phyloP scores from a whole-genome alignment of 176 grass and related monocot species.

The Avena insularis region DNA sequence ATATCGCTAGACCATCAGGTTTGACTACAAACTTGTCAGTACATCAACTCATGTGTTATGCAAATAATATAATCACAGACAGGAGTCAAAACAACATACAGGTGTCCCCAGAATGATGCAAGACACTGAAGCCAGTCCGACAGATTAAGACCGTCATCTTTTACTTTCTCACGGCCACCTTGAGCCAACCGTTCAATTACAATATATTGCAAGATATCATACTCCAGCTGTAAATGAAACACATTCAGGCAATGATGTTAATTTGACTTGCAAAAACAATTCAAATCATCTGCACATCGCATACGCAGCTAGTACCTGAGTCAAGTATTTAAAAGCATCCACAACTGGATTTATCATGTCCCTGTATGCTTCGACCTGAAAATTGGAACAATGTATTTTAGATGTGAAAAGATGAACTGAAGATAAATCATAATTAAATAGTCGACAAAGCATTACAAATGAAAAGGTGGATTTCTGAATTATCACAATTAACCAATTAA shows the following conservation, averaged over 20 bases:
- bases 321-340: constrained; percentile 99
- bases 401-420: background rate
- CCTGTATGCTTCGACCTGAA: constrained; percentile 98
- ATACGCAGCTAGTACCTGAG: constrained; percentile 66
- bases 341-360: constrained; percentile 99
- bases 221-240: constrained; percentile 82
- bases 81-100: constrained; percentile 64
- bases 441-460: background rate
- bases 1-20: background rate
- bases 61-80: constrained; percentile 33
- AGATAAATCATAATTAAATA: constrained; percentile 32
- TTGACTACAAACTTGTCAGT: constrained; percentile 22
- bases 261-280: constrained; percentile 31
- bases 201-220: constrained; percentile 98
- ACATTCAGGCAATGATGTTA: constrained; percentile 27
- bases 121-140: constrained; percentile 99
- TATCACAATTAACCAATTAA: constrained; percentile 1
- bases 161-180: constrained; percentile 95
- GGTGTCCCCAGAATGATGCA: constrained; percentile 98
- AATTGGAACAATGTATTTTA: constrained; percentile 40
- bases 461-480: constrained; percentile 19
- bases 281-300: constrained; percentile 18
- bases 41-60: background rate
- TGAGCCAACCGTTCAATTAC: constrained; percentile 96
- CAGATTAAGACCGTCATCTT: constrained; percentile 98